Percentiles rank a stretch among this genome's conserved stretches.
phyloP scores from a whole-genome alignment of 2,329 filamentous ascomycete species.

The Pyrenochaeta sp. region DNA sequence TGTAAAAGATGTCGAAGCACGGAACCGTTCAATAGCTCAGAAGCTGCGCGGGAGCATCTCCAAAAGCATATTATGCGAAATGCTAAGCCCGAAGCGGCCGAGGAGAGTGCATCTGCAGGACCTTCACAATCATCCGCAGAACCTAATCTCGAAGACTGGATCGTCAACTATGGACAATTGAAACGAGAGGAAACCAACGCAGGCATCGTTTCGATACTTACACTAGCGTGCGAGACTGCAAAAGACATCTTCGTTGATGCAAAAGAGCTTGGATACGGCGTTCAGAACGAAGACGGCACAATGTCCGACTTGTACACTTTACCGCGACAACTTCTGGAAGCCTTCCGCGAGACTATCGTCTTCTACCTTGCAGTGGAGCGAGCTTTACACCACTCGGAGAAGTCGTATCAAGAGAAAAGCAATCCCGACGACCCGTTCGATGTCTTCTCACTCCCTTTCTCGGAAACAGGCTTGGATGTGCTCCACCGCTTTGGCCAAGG shows the following conservation, averaged over 20 bases:
- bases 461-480: constrained; percentile 17
- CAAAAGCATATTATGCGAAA: constrained; percentile 18
- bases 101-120: not conserved
- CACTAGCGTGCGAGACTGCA: constrained; percentile 15
- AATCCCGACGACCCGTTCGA: not conserved
- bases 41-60: constrained; percentile 32
- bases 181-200: constrained; percentile 29
- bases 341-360: constrained; percentile 28
- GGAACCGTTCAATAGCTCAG: constrained; percentile 13
- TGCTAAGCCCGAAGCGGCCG: not conserved
- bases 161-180: constrained; percentile 25
- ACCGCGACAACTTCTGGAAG: constrained; percentile 28
- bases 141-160: constrained; percentile 26
- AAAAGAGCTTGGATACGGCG: constrained; percentile 34
- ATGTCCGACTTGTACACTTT: constrained; percentile 36
- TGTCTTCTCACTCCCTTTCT: constrained; percentile 9
- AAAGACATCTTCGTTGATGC: constrained; percentile 17
- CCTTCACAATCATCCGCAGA: not conserved
- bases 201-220: constrained; percentile 21
- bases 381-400: constrained; percentile 25
- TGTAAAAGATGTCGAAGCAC: constrained; percentile 26
- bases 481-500: constrained; percentile 26
- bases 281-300: constrained; percentile 29
- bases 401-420: constrained; percentile 5
- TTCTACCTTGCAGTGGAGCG: constrained; percentile 39